A percentile compares a stretch with the other conserved stretches of the same genome.
Conservation (phyloP, 306 rosid species). For the Hippophae gyantsensis region DNA sequence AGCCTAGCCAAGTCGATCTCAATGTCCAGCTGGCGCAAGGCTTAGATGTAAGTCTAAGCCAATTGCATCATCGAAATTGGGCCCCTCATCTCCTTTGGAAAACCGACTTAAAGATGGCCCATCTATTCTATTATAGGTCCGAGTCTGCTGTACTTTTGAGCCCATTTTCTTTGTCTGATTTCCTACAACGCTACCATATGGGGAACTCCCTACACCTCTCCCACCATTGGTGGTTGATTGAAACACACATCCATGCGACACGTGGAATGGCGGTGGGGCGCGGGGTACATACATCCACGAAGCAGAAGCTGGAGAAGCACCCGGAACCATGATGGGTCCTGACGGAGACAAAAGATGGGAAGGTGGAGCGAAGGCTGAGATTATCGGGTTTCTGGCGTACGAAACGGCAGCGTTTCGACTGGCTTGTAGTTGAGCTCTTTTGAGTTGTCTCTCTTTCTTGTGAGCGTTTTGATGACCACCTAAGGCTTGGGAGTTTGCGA, state of each 20-base stretch:
- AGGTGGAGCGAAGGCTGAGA: conserved; percentile 88
- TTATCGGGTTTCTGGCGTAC: conserved; percentile 66
- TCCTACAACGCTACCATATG: conserved; percentile 46
- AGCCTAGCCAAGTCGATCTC: not conserved
- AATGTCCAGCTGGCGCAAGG: conserved; percentile 70
- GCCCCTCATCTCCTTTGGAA: conserved; percentile 55
- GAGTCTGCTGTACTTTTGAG: conserved; percentile 28
- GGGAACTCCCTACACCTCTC: conserved; percentile 33
- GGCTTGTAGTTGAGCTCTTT: conserved; percentile 85
- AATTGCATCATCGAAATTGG: conserved; percentile 61
- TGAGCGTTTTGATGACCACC: conserved; percentile 99
- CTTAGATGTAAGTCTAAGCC: conserved; percentile 90
- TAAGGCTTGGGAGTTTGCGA: conserved; percentile 93
- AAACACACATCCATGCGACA: conserved; percentile 80
- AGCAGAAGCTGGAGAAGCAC: conserved; percentile 12
- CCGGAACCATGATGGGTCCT: conserved; percentile 45
- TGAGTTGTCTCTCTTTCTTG: conserved; percentile 90
- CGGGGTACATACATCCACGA: conserved; percentile 79
- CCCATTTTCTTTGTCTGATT: conserved; percentile 46
- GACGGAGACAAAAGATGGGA: conserved; percentile 63
- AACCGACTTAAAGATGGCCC: conserved; percentile 77
- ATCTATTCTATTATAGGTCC: conserved; percentile 13
- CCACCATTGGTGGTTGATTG: conserved; percentile 31
- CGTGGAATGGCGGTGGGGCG: conserved; percentile 68
- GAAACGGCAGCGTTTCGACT: conserved; percentile 78